Percentiles rank a stretch among this genome's conserved stretches.
phyloP scores from a whole-genome alignment of 2,329 filamentous ascomycete species.

The Neophaeococcomyces mojaviensis region DNA sequence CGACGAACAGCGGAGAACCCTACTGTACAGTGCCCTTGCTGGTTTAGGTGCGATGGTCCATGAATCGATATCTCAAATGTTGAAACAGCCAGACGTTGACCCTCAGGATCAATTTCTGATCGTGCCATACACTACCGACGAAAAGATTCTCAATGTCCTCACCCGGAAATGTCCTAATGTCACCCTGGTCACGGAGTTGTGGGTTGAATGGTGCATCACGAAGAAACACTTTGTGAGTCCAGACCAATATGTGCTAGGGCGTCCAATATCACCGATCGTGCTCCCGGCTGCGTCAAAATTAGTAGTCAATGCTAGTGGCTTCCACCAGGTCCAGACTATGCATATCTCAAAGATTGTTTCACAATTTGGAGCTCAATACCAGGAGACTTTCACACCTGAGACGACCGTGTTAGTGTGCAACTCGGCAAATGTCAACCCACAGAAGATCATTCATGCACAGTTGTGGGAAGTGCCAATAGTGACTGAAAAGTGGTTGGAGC shows the following conservation, averaged over 20 bases:
- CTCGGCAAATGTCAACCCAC: constrained; percentile 32
- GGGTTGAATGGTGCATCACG: constrained; percentile 81
- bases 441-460: constrained; percentile 67
- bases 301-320: constrained; percentile 71
- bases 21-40: constrained; percentile 34
- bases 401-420: constrained; percentile 70
- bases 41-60: constrained; percentile 36
- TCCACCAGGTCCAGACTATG: constrained; percentile 73
- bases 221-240: constrained; percentile 65
- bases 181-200: constrained; percentile 72
- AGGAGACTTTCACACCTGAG: constrained; percentile 64
- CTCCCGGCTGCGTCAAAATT: constrained; percentile 62
- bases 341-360: constrained; percentile 72
- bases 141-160: constrained; percentile 28
- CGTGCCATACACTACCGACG: constrained; percentile 38
- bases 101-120: constrained; percentile 26
- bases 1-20: constrained; percentile 26
- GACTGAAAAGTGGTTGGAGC: constrained; percentile 74
- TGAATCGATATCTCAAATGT: constrained; percentile 29
- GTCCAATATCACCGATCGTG: constrained; percentile 65
- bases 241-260: constrained; percentile 62
- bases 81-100: constrained; percentile 12
- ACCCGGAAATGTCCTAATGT: constrained; percentile 22
- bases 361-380: constrained; percentile 71
- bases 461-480: constrained; percentile 77